Conservation (phyloP, 768 basidiomycete species). For the Leccinum obscurum region DNA sequence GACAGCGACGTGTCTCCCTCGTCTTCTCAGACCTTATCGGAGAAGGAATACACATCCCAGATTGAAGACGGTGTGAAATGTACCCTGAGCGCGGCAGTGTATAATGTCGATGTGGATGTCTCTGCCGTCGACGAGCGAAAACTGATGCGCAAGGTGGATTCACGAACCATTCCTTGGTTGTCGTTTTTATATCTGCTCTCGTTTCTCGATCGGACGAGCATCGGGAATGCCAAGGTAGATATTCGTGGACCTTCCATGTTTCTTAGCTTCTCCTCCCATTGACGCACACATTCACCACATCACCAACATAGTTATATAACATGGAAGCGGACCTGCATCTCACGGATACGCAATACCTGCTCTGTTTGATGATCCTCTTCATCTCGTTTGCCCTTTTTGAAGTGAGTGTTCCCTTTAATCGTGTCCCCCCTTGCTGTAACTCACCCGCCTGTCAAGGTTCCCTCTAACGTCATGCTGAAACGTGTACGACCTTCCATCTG, state of each 20-base stretch:
- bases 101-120: slow-evolving; percentile 50
- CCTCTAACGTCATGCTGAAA: slow-evolving; percentile 72
- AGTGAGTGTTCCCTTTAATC: slow-evolving; percentile 31
- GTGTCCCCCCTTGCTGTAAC: background rate
- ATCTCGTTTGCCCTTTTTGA: slow-evolving; percentile 71
- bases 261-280: background rate
- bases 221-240: slow-evolving; percentile 41
- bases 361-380: slow-evolving; percentile 61
- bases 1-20: background rate
- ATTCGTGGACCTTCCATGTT: too few relatives aligned
- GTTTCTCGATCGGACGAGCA: slow-evolving; percentile 62
- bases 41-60: slow-evolving; percentile 6
- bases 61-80: background rate
- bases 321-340: slow-evolving; percentile 60
- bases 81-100: slow-evolving; percentile 12
- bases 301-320: slow-evolving; percentile 53
- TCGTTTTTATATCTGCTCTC: slow-evolving; percentile 75
- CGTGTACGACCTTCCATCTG: slow-evolving; percentile 75
- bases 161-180: slow-evolving; percentile 65
- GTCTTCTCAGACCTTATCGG: slow-evolving; percentile 1
- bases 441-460: slow-evolving; percentile 41
- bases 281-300: background rate
- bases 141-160: slow-evolving; percentile 68
- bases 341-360: slow-evolving; percentile 63
- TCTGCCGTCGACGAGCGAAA: slow-evolving; percentile 67